Conservation (phyloP, 2,329 filamentous ascomycete species). For the Pleurostoma richardsiae region DNA sequence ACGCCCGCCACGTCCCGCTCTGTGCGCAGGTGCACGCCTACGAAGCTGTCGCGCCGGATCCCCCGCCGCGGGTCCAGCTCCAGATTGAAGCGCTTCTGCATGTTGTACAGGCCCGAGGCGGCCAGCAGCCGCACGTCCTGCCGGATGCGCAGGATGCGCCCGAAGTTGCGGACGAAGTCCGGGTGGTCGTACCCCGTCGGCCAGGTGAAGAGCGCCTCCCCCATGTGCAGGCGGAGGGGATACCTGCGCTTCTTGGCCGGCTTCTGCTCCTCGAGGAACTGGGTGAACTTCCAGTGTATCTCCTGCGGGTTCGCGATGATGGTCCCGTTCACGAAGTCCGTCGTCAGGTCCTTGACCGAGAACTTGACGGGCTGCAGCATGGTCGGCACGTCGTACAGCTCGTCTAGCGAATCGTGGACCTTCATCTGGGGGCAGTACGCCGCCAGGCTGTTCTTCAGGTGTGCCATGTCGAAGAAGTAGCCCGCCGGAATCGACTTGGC, state of each 20-base stretch:
- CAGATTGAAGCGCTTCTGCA: conserved; percentile 19
- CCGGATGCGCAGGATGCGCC: conserved; percentile 29
- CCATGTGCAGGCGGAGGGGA: conserved; percentile 26
- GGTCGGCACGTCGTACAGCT: conserved; percentile 24
- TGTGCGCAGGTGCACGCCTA: conserved; percentile 29
- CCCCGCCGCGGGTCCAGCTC: conserved; percentile 17
- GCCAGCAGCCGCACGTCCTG: conserved; percentile 26
- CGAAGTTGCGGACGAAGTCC: conserved; percentile 26
- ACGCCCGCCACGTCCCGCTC: conserved; percentile 19
- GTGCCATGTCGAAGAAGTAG: conserved; percentile 27
- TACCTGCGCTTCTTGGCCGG: conserved; percentile 19
- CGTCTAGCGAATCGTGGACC: conserved; percentile 25
- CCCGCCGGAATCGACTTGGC: conserved; percentile 20
- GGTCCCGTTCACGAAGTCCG: conserved; percentile 13
- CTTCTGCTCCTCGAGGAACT: conserved; percentile 16
- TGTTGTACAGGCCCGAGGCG: conserved; percentile 24
- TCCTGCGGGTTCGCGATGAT: conserved; percentile 15
- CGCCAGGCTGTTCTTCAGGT: conserved; percentile 21
- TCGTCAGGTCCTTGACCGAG: conserved; percentile 13
- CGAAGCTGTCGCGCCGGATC: conserved; percentile 17
- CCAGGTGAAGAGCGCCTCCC: conserved; percentile 20
- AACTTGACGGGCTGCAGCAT: conserved; percentile 17
- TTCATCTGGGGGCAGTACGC: conserved; percentile 29
- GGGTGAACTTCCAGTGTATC: conserved; percentile 15
- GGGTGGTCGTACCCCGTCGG: conserved; percentile 22